phyloP scores from a whole-genome alignment of 495 filamentous ascomycete species.

The Hyaloscypha variabilis region DNA sequence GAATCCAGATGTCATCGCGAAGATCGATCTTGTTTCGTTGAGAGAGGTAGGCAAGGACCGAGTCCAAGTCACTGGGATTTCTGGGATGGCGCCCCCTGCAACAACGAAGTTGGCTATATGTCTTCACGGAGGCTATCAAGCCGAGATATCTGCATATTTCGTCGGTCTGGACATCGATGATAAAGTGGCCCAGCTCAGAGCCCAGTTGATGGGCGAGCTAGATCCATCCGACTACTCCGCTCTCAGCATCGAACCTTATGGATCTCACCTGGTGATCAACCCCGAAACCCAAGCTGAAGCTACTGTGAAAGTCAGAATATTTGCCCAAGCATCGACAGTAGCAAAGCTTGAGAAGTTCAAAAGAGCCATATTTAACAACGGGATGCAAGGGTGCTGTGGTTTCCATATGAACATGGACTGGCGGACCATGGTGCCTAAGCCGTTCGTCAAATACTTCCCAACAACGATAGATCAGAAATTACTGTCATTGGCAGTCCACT shows the following conservation, averaged over 20 bases:
- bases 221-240: constrained; percentile 10
- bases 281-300: constrained; percentile 27
- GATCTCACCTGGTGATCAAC: constrained; percentile 22
- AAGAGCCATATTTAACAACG: constrained; percentile 16
- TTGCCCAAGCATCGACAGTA: constrained; percentile 27
- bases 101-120: constrained; percentile 58
- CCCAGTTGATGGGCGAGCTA: background rate
- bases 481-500: background rate
- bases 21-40: constrained; percentile 47
- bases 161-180: constrained; percentile 21
- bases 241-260: constrained; percentile 27
- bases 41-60: constrained; percentile 43
- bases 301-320: constrained; percentile 34
- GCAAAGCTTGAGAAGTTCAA: constrained; percentile 22
- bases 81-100: constrained; percentile 37
- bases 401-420: constrained; percentile 31
- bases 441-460: constrained; percentile 36
- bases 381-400: constrained; percentile 29
- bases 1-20: constrained; percentile 59
- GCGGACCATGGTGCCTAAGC: constrained; percentile 32
- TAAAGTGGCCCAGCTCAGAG: constrained; percentile 34
- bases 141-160: constrained; percentile 31
- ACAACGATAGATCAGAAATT: constrained; percentile 23
- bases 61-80: constrained; percentile 37
- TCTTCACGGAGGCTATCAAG: constrained; percentile 49